Evolutionary conservation across 495 filamentous ascomycete genomes (phyloP).

Genomic region (Hypomontagnella monticulosa): DNA sequence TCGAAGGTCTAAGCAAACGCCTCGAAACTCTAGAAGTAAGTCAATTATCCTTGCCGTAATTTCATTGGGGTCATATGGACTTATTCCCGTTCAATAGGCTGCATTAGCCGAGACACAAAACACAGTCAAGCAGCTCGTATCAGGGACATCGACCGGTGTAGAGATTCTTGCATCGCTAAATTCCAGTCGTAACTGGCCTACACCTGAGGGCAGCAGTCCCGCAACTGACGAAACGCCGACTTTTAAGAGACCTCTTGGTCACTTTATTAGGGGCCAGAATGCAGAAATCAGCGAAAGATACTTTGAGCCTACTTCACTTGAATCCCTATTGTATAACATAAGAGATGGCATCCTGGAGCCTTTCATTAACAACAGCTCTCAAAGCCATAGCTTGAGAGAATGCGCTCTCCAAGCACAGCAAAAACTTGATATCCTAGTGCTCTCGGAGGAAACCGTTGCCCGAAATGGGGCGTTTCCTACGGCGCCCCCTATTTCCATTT

Average conservation of each 20-base stretch:
- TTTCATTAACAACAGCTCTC: background rate
- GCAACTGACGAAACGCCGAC: background rate
- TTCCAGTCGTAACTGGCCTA: constrained; percentile 16
- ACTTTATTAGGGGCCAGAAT: constrained; percentile 17
- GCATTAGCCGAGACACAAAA: constrained; percentile 24
- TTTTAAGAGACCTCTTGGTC: constrained; percentile 26
- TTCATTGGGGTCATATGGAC: background rate
- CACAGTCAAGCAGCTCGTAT: constrained; percentile 23
- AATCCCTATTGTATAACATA: constrained; percentile 23
- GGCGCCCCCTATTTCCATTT: constrained; percentile 24
- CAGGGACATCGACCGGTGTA: background rate
- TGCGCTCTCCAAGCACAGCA: constrained; percentile 15
- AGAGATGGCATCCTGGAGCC: constrained; percentile 16
- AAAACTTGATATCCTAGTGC: constrained; percentile 14
- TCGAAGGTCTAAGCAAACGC: constrained; percentile 23
- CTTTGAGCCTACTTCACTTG: constrained; percentile 20
- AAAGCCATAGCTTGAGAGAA: constrained; percentile 15
- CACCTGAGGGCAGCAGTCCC: constrained; percentile 11
- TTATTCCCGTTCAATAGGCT: constrained; percentile 4
- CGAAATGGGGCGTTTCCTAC: constrained; percentile 20
- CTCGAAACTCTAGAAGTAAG: constrained; percentile 28
- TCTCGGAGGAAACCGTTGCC: constrained; percentile 5
- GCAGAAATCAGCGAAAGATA: constrained; percentile 16
- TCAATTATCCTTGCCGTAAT: background rate
- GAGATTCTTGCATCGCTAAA: background rate